Evolutionary conservation across 345 rosid species (phyloP).

Genomic region (Boechera retrofracta): DNA sequence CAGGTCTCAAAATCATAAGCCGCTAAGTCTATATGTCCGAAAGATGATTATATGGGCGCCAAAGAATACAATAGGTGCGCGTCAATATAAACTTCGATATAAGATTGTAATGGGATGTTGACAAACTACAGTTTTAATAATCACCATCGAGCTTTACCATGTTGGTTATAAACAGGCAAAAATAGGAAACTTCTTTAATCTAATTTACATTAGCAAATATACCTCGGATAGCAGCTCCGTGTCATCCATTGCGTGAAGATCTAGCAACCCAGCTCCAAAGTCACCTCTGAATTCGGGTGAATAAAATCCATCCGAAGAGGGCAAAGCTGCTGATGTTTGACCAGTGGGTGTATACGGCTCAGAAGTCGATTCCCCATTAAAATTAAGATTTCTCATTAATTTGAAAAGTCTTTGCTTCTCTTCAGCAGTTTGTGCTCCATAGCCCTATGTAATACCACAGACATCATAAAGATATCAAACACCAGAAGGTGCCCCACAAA

Average conservation of each 20-base stretch:
- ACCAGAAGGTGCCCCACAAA: background rate
- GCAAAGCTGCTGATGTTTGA: slow-evolving; percentile 62
- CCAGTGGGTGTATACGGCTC: slow-evolving; percentile 73
- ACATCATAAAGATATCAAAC: background rate
- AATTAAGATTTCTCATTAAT: slow-evolving; percentile 93
- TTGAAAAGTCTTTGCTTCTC: slow-evolving; percentile 96
- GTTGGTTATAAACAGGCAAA: background rate
- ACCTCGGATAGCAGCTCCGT: slow-evolving; percentile 97
- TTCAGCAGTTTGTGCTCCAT: slow-evolving; percentile 97
- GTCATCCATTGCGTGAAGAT: slow-evolving; percentile 99
- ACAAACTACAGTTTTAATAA: background rate
- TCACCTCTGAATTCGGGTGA: slow-evolving; percentile 96
- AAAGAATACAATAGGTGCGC: background rate
- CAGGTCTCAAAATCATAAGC: slow-evolving; percentile 9
- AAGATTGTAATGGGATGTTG: background rate
- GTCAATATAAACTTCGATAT: background rate
- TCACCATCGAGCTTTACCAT: background rate
- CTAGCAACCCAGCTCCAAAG: slow-evolving; percentile 97
- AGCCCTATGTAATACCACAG: slow-evolving; percentile 60
- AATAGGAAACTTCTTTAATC: slow-evolving; percentile 2
- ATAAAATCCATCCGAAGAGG: slow-evolving; percentile 78
- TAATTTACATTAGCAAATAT: slow-evolving; percentile 32
- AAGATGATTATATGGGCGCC: background rate
- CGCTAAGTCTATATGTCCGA: background rate
- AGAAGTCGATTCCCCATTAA: slow-evolving; percentile 89